Conservation (phyloP, 2,329 filamentous ascomycete genomes). For the Pyricularia sp. region DNA sequence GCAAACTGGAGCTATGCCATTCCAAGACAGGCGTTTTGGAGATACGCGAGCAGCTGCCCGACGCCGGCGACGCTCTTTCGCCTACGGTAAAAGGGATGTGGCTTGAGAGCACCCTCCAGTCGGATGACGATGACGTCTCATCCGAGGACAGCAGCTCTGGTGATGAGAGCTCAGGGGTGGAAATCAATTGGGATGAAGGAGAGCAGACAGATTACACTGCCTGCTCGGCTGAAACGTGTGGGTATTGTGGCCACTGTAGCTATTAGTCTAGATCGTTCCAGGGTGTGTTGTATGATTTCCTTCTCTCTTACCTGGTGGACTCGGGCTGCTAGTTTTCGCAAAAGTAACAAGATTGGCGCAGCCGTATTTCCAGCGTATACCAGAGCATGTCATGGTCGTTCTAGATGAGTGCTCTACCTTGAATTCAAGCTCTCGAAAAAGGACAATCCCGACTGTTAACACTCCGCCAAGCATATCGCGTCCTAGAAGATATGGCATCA, state of each 20-base stretch:
- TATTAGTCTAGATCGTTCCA: conserved; percentile 6
- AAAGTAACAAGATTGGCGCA: too few relatives aligned
- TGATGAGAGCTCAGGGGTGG: conserved; percentile 13
- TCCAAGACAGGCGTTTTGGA: conserved; percentile 12
- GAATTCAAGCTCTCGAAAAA: too few relatives aligned
- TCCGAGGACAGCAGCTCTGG: conserved; percentile 9
- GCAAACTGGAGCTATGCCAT: conserved; percentile 17
- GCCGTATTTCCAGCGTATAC: too few relatives aligned
- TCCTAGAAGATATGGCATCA: too few relatives aligned
- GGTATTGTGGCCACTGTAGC: conserved; percentile 15
- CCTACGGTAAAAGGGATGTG: conserved; percentile 16
- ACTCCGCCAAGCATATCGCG: too few relatives aligned
- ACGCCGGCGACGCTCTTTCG: conserved; percentile 16
- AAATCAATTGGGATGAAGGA: conserved; percentile 8
- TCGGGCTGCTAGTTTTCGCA: too few relatives aligned
- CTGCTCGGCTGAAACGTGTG: conserved; percentile 13
- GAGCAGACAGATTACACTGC: conserved; percentile 14
- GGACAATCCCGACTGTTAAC: too few relatives aligned
- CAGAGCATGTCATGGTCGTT: too few relatives aligned
- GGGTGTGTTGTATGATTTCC: too few relatives aligned
- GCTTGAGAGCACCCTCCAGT: conserved; percentile 5
- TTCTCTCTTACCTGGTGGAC: too few relatives aligned
- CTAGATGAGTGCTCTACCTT: too few relatives aligned
- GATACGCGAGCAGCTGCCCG: conserved; percentile 14
- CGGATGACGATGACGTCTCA: conserved; percentile 10